Evolutionary conservation across 352 stramenopile genomes (phyloP).

Genomic region (Thalassiosira exigua): DNA sequence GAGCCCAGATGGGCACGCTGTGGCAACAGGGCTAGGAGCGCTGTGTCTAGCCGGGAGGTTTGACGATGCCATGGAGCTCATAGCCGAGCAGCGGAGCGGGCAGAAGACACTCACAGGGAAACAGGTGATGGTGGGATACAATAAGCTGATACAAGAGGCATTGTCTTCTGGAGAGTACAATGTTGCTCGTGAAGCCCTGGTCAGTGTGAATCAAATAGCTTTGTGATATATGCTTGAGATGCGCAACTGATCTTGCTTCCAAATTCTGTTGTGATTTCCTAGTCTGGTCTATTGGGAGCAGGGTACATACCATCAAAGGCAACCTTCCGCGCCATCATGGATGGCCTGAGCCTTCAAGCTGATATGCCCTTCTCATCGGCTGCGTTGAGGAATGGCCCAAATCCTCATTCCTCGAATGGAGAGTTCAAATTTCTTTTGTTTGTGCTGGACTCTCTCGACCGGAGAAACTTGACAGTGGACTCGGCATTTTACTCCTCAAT

Average conservation of each 20-base stretch:
- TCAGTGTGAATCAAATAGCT: conserved; percentile 41
- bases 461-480: conserved; percentile 70
- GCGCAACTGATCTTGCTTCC: conserved; percentile 11
- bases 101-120: conserved; percentile 68
- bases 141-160: conserved; percentile 57
- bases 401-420: conserved; percentile 23
- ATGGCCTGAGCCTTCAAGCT: conserved; percentile 59
- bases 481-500: conserved; percentile 70
- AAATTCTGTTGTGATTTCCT: too few species aligned
- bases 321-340: conserved; percentile 64
- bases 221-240: conserved; percentile 1
- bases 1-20: conserved; percentile 78
- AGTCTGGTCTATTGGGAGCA: conserved; percentile 59
- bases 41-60: conserved; percentile 61
- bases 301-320: conserved; percentile 79
- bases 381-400: conserved; percentile 10
- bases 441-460: conserved; percentile 70
- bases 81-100: conserved; percentile 53
- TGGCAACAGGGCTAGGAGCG: conserved; percentile 69
- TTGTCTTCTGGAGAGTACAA: conserved; percentile 59
- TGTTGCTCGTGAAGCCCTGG: conserved; percentile 55
- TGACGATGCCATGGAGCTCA: conserved; percentile 58
- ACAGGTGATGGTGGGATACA: conserved; percentile 72
- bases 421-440: conserved; percentile 79
- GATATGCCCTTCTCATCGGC: conserved; percentile 31